Evolutionary conservation across 2,329 filamentous ascomycete genomes (phyloP), one percentile per base, ranked within the genome.

Genomic region (Colletotrichum tropicicola): DNA sequence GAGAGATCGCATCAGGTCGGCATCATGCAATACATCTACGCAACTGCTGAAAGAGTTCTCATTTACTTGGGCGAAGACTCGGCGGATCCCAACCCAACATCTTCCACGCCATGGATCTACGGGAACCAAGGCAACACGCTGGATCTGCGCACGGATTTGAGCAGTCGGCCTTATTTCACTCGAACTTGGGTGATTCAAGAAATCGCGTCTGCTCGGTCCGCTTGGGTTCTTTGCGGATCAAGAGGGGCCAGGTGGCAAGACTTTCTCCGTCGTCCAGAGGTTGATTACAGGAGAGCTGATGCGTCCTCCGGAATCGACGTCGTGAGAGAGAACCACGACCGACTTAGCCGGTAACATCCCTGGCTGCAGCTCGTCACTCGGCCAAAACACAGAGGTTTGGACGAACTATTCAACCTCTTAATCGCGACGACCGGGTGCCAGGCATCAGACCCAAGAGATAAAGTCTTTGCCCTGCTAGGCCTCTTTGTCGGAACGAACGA

Each of bases 1-100:
- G 68, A 71, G 35, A 64, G 67, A 4, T 55, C 62, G 1, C 45
- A 61, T 9, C 69, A 71, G 35, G 68, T 71, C 2, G 63, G 65
- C 3, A 53, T 69, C 8, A 71, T 71, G 68, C 65, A 61, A 0
- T 51, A 59, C 13, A 71, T 71, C 4, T 71, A 68, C n/a, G 57
- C 62, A 10, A 60, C 41, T 12, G 57, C 62, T 2, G n/a, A n/a
- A n/a, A n/a, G n/a, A n/a, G n/a, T n/a, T n/a, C n/a, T n/a, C n/a
- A n/a, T n/a, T n/a, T n/a, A n/a, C n/a, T n/a, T n/a, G n/a, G n/a
- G n/a, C n/a, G n/a, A n/a, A n/a, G n/a, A n/a, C n/a, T n/a, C n/a
- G n/a, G n/a, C n/a, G n/a, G n/a, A n/a, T n/a, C n/a, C n/a, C n/a
- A n/a, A n/a, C n/a, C n/a, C n/a, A n/a, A n/a, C n/a, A 10, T 10